phyloP scores from a whole-genome alignment of 495 filamentous ascomycete genomes.

The Achaetomiella virescens region DNA sequence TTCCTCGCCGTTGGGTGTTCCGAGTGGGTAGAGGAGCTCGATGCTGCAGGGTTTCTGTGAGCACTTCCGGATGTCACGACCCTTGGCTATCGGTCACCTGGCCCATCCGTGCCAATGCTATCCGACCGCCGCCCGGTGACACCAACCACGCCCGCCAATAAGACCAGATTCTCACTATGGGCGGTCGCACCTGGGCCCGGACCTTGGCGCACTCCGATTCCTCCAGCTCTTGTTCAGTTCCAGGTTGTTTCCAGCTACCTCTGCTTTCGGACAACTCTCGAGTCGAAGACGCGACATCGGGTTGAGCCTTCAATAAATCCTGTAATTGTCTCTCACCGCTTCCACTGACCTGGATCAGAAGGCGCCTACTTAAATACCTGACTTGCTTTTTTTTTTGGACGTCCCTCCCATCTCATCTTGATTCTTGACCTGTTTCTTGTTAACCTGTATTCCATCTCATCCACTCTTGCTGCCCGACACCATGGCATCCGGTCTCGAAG shows the following conservation, averaged over 20 bases:
- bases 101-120: slow-evolving; percentile 2
- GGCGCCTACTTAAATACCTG: neutral
- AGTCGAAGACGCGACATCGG: neutral
- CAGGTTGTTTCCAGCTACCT: neutral
- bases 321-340: neutral
- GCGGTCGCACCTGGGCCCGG: slow-evolving; percentile 15
- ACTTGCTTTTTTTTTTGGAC: neutral
- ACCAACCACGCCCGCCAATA: slow-evolving; percentile 8
- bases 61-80: slow-evolving; percentile 5
- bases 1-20: slow-evolving; percentile 18
- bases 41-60: slow-evolving; percentile 1
- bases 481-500: slow-evolving; percentile 33
- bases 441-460: neutral
- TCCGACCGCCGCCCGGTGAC: slow-evolving; percentile 18
- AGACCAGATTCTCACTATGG: slow-evolving; percentile 9
- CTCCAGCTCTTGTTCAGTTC: neutral
- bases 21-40: slow-evolving; percentile 12
- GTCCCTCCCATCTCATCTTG: neutral
- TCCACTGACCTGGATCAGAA: neutral
- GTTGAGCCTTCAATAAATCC: neutral
- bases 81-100: slow-evolving; percentile 29
- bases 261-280: neutral
- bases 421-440: neutral
- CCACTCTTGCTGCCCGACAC: neutral
- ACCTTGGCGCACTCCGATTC: slow-evolving; percentile 12